Percentiles rank a stretch among this genome's conserved stretches.
Conservation (phyloP, 73 alveolate genomes). For the Tetrahymena elliotti region DNA sequence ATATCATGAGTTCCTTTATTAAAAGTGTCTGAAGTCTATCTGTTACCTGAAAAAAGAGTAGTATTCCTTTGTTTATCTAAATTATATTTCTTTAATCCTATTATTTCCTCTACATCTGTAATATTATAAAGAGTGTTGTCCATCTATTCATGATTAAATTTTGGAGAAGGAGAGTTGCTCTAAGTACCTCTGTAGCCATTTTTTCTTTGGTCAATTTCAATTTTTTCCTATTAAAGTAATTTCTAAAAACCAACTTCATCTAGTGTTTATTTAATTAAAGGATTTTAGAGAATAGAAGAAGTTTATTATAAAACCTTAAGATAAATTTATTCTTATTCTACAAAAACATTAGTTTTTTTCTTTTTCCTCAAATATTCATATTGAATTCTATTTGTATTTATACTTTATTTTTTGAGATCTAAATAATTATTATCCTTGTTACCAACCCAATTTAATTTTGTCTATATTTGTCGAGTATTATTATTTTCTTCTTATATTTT, state of each 20-base stretch:
- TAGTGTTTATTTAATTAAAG: background rate
- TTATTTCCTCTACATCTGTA: background rate
- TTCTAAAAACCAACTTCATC: background rate
- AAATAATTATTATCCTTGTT: too few relatives aligned
- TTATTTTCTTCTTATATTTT: background rate
- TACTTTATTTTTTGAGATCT: background rate
- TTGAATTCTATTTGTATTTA: too few relatives aligned
- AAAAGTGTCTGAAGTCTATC: background rate
- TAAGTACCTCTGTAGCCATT: background rate
- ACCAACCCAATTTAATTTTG: background rate
- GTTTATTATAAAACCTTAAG: background rate
- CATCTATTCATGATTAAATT: background rate
- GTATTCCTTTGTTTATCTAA: background rate
- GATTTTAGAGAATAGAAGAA: background rate
- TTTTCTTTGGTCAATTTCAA: background rate
- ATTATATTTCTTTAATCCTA: background rate
- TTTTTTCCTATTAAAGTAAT: background rate
- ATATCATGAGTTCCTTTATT: background rate
- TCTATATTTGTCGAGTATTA: background rate
- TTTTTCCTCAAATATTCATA: background rate
- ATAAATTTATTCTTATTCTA: background rate
- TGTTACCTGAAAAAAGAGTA: background rate
- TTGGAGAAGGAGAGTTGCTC: background rate
- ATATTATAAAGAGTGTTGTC: background rate
- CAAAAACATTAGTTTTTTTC: background rate